Evolutionary conservation across 495 filamentous ascomycete genomes (phyloP).

Genomic region (Neurospora sp.): DNA sequence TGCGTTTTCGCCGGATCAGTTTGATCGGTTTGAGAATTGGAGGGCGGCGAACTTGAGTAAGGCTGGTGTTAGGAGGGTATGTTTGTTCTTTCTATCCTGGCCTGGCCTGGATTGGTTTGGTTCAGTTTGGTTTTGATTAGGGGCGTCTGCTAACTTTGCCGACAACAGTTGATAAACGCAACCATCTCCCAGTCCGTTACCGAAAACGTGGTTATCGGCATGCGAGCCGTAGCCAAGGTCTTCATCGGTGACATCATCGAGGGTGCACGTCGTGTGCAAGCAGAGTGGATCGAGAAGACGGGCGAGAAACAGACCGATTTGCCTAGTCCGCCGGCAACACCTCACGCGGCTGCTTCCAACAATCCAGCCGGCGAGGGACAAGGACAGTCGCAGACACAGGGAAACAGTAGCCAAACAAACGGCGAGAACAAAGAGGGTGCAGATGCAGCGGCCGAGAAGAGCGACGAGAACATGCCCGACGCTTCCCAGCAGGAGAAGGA

Average conservation of each 20-base stretch:
- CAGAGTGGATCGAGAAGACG: conserved; percentile 56
- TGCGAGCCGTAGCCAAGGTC: conserved; percentile 73
- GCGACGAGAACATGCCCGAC: background rate
- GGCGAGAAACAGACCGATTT: conserved; percentile 39
- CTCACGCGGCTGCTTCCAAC: conserved; percentile 3
- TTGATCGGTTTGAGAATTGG: conserved; percentile 62
- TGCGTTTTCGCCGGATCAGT: conserved; percentile 58
- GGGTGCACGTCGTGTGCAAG: conserved; percentile 65
- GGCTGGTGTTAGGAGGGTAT: conserved; percentile 30
- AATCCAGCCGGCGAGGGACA: background rate
- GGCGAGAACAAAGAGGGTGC: background rate
- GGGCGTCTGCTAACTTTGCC: conserved; percentile 13
- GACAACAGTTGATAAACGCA: conserved; percentile 62
- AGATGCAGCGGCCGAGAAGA: background rate
- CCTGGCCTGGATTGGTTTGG: no score
- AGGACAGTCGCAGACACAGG: background rate
- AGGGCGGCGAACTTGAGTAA: conserved; percentile 55
- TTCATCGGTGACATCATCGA: conserved; percentile 80
- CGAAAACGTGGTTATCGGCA: conserved; percentile 62
- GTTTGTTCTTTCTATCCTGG: conserved; percentile 1
- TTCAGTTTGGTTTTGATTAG: background rate
- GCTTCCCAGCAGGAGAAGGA: conserved; percentile 18
- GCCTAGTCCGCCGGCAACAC: conserved; percentile 21
- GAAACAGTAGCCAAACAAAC: background rate
- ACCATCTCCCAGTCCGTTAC: conserved; percentile 83